phyloP scores from a whole-genome alignment of 2,329 filamentous ascomycete species.

The Curvularia eragrostidis region DNA sequence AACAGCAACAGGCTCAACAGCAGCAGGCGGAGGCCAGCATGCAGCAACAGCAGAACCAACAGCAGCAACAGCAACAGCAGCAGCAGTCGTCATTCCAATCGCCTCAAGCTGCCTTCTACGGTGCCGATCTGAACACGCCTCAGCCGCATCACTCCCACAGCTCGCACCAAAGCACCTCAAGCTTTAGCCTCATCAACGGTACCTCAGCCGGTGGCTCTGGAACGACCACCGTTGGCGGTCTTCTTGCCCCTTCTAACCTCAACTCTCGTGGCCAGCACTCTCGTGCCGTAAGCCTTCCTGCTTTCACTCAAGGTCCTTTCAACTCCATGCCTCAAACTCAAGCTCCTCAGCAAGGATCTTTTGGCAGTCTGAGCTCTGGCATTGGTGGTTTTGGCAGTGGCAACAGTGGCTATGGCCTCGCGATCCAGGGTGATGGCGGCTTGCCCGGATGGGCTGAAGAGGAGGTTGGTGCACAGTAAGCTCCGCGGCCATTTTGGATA shows the following conservation, averaged over 20 bases:
- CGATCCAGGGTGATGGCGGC: conserved; percentile 64
- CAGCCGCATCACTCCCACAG: conserved; percentile 66
- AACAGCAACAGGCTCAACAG: conserved; percentile 53
- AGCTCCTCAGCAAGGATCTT: conserved; percentile 55
- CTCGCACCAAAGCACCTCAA: conserved; percentile 61
- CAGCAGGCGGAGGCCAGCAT: conserved; percentile 50
- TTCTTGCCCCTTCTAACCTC: conserved; percentile 74
- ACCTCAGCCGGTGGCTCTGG: conserved; percentile 54
- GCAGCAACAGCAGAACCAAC: conserved; percentile 40
- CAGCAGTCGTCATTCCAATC: conserved; percentile 69
- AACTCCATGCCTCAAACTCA: conserved; percentile 51
- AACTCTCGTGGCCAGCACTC: conserved; percentile 68
- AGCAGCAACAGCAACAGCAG: conserved; percentile 36
- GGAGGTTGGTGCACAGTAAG: conserved; percentile 63
- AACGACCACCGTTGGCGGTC: conserved; percentile 74
- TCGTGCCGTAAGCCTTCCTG: conserved; percentile 87
- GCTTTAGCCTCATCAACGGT: conserved; percentile 58
- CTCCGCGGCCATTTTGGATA: not conserved
- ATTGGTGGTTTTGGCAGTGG: conserved; percentile 63
- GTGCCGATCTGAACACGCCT: conserved; percentile 67
- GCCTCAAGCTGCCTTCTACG: conserved; percentile 83
- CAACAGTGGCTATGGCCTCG: conserved; percentile 64
- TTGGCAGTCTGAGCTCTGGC: conserved; percentile 65
- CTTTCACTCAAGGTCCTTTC: conserved; percentile 67
- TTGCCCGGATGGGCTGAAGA: conserved; percentile 70